Percentiles rank a stretch among this genome's conserved stretches.
Evolutionary conservation across 768 basidiomycete genomes (phyloP).

Genomic region (Boletus rex-veris): DNA sequence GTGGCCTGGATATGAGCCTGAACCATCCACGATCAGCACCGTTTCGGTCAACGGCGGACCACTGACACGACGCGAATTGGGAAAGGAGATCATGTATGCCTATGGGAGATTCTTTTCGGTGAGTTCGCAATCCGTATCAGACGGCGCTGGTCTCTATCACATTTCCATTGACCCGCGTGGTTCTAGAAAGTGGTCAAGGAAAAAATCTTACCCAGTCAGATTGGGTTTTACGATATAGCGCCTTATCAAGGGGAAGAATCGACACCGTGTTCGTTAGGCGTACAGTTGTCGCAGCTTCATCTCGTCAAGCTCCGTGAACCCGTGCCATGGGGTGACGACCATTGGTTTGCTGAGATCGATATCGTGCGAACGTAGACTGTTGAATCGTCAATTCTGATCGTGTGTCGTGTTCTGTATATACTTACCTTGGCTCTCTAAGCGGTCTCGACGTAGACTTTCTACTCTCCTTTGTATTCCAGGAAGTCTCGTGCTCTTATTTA

Average conservation of each 20-base stretch:
- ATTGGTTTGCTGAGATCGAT: conserved; percentile 3
- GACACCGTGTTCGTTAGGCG: not conserved
- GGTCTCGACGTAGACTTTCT: not conserved
- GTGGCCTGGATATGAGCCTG: conserved; percentile 1
- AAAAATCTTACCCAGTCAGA: not conserved
- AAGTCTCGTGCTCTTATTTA: not conserved
- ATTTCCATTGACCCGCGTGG: not conserved
- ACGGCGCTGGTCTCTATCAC: not conserved
- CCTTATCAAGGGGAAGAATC: not conserved
- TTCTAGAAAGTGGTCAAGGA: conserved; percentile 1
- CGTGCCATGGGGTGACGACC: not conserved
- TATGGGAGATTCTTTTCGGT: not conserved
- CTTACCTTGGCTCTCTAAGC: too few relatives aligned
- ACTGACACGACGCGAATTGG: not conserved
- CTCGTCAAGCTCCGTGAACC: not conserved
- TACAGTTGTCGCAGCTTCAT: conserved; percentile 1
- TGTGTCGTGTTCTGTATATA: too few relatives aligned
- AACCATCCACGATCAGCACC: not conserved
- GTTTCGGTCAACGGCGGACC: not conserved
- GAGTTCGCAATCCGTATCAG: not conserved
- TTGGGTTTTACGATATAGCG: not conserved
- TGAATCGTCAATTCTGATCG: too few relatives aligned
- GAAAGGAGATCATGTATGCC: not conserved
- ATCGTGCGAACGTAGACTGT: not conserved
- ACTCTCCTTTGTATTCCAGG: not conserved